Percentiles rank a stretch among this genome's conserved stretches.
Conservation (phyloP, 2,329 filamentous ascomycete genomes). For the Chaetothyriales sp. region DNA sequence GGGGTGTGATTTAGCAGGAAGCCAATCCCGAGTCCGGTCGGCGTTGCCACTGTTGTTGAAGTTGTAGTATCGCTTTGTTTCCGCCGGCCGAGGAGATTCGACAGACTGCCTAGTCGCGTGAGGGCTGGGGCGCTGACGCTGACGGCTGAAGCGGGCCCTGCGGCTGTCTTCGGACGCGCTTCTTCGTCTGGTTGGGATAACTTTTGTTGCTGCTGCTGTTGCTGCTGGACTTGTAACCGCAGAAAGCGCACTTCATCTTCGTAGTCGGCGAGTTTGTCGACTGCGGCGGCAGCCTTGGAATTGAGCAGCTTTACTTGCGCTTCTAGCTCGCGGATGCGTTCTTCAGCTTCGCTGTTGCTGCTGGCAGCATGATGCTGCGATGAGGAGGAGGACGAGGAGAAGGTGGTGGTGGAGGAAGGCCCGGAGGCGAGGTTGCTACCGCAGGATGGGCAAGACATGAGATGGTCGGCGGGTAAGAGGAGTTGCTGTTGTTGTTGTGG, state of each 20-base stretch:
- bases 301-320: conserved; percentile 38
- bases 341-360: conserved; percentile 21
- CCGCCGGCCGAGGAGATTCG: conserved; percentile 15
- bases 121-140: conserved; percentile 17
- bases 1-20: background rate
- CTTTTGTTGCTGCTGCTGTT: conserved; percentile 10
- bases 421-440: conserved; percentile 21
- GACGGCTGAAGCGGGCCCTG: background rate
- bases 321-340: conserved; percentile 37
- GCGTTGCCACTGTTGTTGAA: conserved; percentile 25
- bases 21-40: conserved; percentile 25
- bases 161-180: conserved; percentile 3
- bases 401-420: conserved; percentile 15
- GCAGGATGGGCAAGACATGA: conserved; percentile 24
- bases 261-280: conserved; percentile 45
- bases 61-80: conserved; percentile 19
- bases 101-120: conserved; percentile 2
- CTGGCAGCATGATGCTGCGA: no score
- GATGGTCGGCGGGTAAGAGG: no score
- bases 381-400: no score
- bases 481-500: background rate
- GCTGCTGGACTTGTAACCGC: conserved; percentile 15
- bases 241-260: conserved; percentile 45
- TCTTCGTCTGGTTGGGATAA: conserved; percentile 1
- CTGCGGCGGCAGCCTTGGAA: conserved; percentile 37